Percentiles rank a stretch among this genome's conserved stretches.
Conservation (phyloP, 306 rosid genomes). For the Datisca glomerata region DNA sequence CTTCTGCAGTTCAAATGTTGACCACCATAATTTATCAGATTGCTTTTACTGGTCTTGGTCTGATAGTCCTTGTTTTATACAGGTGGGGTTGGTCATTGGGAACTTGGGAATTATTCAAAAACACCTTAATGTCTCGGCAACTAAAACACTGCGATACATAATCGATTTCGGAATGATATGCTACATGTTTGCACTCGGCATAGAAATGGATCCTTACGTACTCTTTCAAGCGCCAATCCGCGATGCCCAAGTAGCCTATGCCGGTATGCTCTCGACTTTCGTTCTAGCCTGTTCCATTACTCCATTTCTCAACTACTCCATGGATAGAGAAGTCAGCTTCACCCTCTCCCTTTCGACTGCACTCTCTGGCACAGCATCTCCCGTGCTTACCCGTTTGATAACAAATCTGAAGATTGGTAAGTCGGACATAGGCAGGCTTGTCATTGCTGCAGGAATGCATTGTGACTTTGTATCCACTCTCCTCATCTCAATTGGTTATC, state of each 20-base stretch:
- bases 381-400: slow-evolving; percentile 64
- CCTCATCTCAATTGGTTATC: slow-evolving; percentile 46
- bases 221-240: slow-evolving; percentile 39
- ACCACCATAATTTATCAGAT: background rate
- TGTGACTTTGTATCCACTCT: slow-evolving; percentile 61
- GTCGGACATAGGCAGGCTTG: slow-evolving; percentile 84
- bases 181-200: slow-evolving; percentile 84
- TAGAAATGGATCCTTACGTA: slow-evolving; percentile 78
- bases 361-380: slow-evolving; percentile 74
- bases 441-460: slow-evolving; percentile 77
- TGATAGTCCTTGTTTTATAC: slow-evolving; percentile 9
- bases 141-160: slow-evolving; percentile 36
- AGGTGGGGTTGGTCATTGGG: slow-evolving; percentile 69
- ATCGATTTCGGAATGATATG: slow-evolving; percentile 80
- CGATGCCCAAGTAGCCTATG: slow-evolving; percentile 68
- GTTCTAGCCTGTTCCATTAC: slow-evolving; percentile 22
- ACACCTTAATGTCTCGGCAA: slow-evolving; percentile 14
- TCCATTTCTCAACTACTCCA: slow-evolving; percentile 29
- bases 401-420: slow-evolving; percentile 65
- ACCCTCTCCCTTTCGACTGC: slow-evolving; percentile 40
- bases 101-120: slow-evolving; percentile 41
- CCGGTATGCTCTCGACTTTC: slow-evolving; percentile 51
- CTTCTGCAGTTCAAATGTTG: background rate
- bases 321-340: slow-evolving; percentile 18
- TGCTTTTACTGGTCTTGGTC: background rate